These are phyloP conservation scores for Penicillium daleae DNA, from an alignment of 495 filamentous ascomycete species.

Conservation along the genomic window DNA sequence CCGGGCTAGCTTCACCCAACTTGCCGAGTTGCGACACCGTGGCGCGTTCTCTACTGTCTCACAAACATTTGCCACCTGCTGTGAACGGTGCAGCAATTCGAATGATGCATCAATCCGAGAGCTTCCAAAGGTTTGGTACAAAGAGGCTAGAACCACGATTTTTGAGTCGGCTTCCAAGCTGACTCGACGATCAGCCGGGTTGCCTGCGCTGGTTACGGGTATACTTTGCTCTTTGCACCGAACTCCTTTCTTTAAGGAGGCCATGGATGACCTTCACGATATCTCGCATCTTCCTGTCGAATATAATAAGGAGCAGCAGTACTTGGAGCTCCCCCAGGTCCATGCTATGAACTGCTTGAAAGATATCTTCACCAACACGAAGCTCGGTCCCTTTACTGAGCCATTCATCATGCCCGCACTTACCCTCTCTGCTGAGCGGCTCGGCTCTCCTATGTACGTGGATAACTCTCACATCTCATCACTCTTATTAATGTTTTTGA, in stretches of 20 bases:
- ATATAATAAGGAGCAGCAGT: conserved; percentile 40
- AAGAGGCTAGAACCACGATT: conserved; percentile 68
- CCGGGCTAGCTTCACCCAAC: conserved; percentile 73
- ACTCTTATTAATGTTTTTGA: conserved; percentile 18
- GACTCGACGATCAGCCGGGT: conserved; percentile 88
- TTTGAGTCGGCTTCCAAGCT: conserved; percentile 71
- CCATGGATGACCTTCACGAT: conserved; percentile 55
- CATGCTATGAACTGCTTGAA: conserved; percentile 92
- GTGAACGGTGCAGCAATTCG: conserved; percentile 60
- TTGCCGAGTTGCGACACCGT: conserved; percentile 82
- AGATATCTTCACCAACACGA: conserved; percentile 80
- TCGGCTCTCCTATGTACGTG: conserved; percentile 64
- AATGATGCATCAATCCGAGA: conserved; percentile 46
- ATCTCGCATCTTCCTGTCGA: conserved; percentile 62
- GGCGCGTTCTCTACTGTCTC: conserved; percentile 94
- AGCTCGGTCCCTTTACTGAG: conserved; percentile 65
- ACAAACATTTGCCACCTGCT: conserved; percentile 81
- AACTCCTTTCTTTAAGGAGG: conserved; percentile 50
- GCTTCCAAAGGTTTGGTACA: conserved; percentile 61
- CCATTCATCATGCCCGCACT: conserved; percentile 71
- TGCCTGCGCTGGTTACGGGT: conserved; percentile 81
- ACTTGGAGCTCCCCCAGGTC: conserved; percentile 80
- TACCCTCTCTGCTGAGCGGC: conserved; percentile 70
- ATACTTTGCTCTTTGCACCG: conserved; percentile 58
- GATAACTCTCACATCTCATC: background rate